Base-by-base conservation (phyloP, 768 basidiomycete species). In the Tephrocybe sp. region DNA sequence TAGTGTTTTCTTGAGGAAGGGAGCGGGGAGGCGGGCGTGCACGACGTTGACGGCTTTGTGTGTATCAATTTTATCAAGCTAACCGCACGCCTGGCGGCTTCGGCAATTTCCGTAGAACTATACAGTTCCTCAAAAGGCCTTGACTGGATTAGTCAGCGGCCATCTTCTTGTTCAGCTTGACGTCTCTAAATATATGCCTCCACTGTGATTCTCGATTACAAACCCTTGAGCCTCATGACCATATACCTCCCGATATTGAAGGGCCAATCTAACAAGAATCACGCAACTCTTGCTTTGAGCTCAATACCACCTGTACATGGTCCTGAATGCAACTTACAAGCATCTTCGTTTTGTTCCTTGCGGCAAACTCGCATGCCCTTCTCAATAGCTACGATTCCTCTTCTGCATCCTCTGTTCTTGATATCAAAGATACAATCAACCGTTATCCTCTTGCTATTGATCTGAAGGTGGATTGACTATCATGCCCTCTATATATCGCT, bases 41-140 rank as follows among this genome's bases (percentile, higher is more conserved):
- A 67, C 76, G 74, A 73, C 73, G 73, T 72, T 75, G 73, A 69
- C 72, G 75, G 63, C 68, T 69, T 69, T 68, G 69, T 73, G 77
- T 76, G 68, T 73, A 76, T 69, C 61, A 62, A 58, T 68, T 65
- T 68, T 56, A 65, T 60, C 61, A 34, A 63, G 53, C 51, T 48
- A 41, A 47, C 50, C 52, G 55, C 49, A 48, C 42, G 50, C 56
- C 34, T 55, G 64, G 69, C 58, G 71, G 71, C 69, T 71, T 68
- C 74, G 74, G 74, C 62, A 61, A 43, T 33, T 56, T 17, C 73
- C 73, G 71, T 33, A 45, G 25, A 74, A 73, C 74, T 77, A 63
- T 77, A 73, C 63, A 77, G 76, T 59, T 65, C 47, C 23, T 56
- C 46, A 46, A 60, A 57, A 47, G 18, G 42, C 15, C 25, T 9